phyloP scores from a whole-genome alignment of 352 stramenopile species.

The Phytophthora vignae region DNA sequence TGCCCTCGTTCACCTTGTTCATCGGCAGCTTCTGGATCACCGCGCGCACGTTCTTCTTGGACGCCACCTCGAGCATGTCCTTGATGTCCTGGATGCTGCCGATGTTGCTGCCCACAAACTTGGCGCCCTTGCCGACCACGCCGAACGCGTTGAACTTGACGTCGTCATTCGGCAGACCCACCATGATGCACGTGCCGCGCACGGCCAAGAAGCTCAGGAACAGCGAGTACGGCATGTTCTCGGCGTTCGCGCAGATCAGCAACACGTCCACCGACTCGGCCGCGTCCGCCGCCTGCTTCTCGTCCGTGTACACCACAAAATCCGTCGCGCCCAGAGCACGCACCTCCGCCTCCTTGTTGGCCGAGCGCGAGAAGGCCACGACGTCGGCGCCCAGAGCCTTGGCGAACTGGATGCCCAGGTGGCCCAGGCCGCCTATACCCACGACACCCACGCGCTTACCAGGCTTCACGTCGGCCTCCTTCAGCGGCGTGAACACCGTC shows the following conservation, averaged over 20 bases:
- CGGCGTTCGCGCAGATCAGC: conserved; percentile 71
- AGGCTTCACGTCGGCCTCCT: no score
- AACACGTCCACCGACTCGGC: conserved; percentile 64
- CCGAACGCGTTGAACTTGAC: conserved; percentile 60
- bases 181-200: conserved; percentile 66
- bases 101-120: conserved; percentile 77
- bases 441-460: conserved; percentile 43
- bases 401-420: conserved; percentile 87
- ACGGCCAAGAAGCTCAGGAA: conserved; percentile 65
- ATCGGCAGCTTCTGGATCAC: conserved; percentile 60
- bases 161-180: conserved; percentile 70
- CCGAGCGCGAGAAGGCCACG: conserved; percentile 71
- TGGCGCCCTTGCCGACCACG: conserved; percentile 49
- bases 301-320: conserved; percentile 63
- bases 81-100: conserved; percentile 82
- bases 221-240: conserved; percentile 52
- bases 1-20: conserved; percentile 47
- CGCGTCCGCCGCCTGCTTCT: conserved; percentile 41
- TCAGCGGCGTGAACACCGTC: conserved; percentile 34
- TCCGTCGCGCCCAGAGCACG: conserved; percentile 63
- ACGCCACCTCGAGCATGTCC: conserved; percentile 86
- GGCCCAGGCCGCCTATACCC: conserved; percentile 87
- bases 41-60: conserved; percentile 63
- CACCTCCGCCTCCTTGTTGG: conserved; percentile 66
- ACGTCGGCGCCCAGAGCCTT: conserved; percentile 67